Conservation (phyloP, 306 rosid species). For the Corylus americana region DNA sequence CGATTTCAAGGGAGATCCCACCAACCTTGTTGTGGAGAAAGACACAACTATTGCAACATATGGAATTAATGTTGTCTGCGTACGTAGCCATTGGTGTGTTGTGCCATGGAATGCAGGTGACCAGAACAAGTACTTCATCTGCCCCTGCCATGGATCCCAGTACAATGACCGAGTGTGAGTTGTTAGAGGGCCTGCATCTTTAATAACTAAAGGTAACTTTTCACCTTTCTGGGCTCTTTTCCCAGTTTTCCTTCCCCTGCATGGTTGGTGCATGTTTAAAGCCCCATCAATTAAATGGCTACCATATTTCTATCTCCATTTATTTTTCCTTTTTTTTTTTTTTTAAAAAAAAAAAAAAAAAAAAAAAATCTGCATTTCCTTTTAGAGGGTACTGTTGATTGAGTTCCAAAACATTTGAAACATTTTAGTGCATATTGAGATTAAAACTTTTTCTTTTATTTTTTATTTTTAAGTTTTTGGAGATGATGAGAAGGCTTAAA, state of each 20-base stretch:
- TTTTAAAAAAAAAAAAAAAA: too few species aligned
- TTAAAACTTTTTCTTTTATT: too few species aligned
- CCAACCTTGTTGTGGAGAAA: conserved; percentile 92
- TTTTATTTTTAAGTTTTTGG: too few species aligned
- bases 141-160: conserved; percentile 99
- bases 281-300: neutral
- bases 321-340: too few species aligned
- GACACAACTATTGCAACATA: conserved; percentile 78
- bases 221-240: neutral
- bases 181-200: conserved; percentile 93
- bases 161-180: conserved; percentile 88
- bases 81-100: conserved; percentile 94
- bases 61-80: conserved; percentile 82
- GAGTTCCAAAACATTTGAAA: too few species aligned
- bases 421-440: too few species aligned
- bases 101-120: conserved; percentile 89
- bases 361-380: too few species aligned
- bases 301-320: neutral
- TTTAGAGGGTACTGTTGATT: too few species aligned
- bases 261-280: neutral
- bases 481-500: too few species aligned
- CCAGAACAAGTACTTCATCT: conserved; percentile 65
- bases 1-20: conserved; percentile 73
- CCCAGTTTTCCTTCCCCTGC: neutral
- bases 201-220: conserved; percentile 51